Evolutionary conservation across 176 grass and related monocot genomes (phyloP).

Genomic region (barley (Hordeum vulgare)): DNA sequence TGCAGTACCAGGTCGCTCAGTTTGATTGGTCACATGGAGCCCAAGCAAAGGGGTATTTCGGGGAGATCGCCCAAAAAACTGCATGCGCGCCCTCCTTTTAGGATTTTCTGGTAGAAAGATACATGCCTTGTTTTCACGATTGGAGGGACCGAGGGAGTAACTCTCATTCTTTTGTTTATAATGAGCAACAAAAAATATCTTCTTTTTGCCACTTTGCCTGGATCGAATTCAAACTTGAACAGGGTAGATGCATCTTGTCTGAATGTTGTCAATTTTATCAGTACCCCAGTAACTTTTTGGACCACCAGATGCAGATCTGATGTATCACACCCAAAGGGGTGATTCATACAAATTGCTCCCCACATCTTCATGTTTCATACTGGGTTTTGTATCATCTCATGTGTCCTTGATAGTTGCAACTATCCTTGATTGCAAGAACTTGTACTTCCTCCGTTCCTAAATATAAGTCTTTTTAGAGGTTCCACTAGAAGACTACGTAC

Average conservation of each 20-base stretch:
- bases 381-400: background rate
- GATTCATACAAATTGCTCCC: background rate
- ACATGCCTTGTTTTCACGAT: too few species aligned
- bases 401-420: too few species aligned
- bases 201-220: background rate
- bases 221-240: background rate
- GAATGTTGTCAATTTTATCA: background rate
- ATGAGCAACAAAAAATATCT: background rate
- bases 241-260: background rate
- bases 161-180: background rate
- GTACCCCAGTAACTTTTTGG: background rate
- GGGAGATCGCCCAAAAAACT: too few species aligned
- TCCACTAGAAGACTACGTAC: too few species aligned
- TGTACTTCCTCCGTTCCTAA: too few species aligned
- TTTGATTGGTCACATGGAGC: too few species aligned
- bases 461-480: too few species aligned
- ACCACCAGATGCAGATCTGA: too few species aligned
- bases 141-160: background rate
- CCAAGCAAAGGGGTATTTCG: too few species aligned
- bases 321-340: background rate
- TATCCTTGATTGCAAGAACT: background rate
- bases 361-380: background rate
- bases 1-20: too few species aligned
- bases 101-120: too few species aligned
- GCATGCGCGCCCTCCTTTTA: too few species aligned